Percentiles rank a stretch among this genome's conserved stretches.
Evolutionary conservation across 495 filamentous ascomycete species (phyloP).

Genomic region (Elasticomyces elasticus): DNA sequence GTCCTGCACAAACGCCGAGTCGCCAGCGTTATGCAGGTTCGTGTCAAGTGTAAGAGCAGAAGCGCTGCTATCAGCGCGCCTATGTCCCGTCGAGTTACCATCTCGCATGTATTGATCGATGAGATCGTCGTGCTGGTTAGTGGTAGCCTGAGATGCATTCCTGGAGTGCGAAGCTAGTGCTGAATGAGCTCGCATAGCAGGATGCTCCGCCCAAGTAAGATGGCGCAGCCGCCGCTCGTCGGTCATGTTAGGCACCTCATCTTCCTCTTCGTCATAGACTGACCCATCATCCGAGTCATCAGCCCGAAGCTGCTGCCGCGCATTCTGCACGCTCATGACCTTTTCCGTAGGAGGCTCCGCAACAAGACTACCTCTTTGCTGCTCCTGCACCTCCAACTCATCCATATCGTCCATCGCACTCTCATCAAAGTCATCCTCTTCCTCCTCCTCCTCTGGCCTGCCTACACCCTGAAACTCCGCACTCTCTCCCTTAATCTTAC

Average conservation of each 20-base stretch:
- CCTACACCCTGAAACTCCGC: not conserved
- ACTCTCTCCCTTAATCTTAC: slow-evolving; percentile 33
- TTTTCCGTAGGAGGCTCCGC: not conserved
- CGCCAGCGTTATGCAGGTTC: not conserved
- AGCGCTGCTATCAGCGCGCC: not conserved
- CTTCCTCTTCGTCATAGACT: slow-evolving; percentile 1
- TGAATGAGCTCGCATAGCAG: slow-evolving; percentile 6
- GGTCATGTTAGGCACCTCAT: not conserved
- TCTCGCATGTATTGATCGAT: not conserved
- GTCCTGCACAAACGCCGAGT: slow-evolving; percentile 5
- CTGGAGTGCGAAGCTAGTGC: slow-evolving; percentile 3
- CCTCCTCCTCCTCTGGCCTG: slow-evolving; percentile 27
- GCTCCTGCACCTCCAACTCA: slow-evolving; percentile 15
- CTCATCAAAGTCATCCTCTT: slow-evolving; percentile 41
- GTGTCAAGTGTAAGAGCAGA: slow-evolving; percentile 3
- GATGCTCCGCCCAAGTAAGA: slow-evolving; percentile 9
- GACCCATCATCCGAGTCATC: slow-evolving; percentile 1
- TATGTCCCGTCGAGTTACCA: not conserved
- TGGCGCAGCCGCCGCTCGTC: not conserved
- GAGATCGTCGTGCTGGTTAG: not conserved
- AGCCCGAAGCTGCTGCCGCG: not conserved
- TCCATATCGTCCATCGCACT: slow-evolving; percentile 24
- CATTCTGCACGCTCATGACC: not conserved
- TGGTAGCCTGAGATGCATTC: not conserved
- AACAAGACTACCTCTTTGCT: not conserved